phyloP scores from a whole-genome alignment of 805 yeast genomes.

The Saccharomycopsis capsularis region DNA sequence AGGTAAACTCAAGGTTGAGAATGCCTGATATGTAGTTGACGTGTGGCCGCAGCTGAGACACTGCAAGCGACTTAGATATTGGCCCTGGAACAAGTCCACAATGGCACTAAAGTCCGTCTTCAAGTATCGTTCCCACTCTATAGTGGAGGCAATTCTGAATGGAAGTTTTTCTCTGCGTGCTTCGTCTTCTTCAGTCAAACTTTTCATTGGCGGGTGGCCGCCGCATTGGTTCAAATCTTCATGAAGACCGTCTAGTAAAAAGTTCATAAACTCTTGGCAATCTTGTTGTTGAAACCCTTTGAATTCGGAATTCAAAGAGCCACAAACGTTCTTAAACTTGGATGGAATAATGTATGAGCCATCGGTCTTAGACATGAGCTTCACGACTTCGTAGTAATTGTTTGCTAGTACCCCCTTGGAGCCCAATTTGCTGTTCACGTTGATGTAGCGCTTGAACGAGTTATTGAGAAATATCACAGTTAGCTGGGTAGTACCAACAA shows the following conservation, averaged over 20 bases:
- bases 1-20: constrained; percentile 73
- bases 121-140: constrained; percentile 88
- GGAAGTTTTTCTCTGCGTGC: constrained; percentile 63
- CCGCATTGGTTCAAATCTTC: constrained; percentile 76
- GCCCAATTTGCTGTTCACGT: constrained; percentile 67
- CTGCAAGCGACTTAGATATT: constrained; percentile 67
- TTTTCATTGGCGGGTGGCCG: constrained; percentile 44
- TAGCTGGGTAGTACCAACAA: constrained; percentile 64
- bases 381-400: constrained; percentile 54
- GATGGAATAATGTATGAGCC: constrained; percentile 46
- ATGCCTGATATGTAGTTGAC: constrained; percentile 82
- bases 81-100: constrained; percentile 84
- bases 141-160: constrained; percentile 71
- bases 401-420: constrained; percentile 73
- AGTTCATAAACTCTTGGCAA: constrained; percentile 75
- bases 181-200: constrained; percentile 68
- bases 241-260: constrained; percentile 67
- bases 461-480: constrained; percentile 55
- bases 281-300: constrained; percentile 73
- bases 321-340: constrained; percentile 60
- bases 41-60: constrained; percentile 69
- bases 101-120: constrained; percentile 72
- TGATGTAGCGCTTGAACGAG: constrained; percentile 59
- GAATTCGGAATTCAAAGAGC: constrained; percentile 59
- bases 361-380: constrained; percentile 45